Evolutionary conservation across 768 basidiomycete species (phyloP).

Genomic region (Rhizopogon vinicolor): DNA sequence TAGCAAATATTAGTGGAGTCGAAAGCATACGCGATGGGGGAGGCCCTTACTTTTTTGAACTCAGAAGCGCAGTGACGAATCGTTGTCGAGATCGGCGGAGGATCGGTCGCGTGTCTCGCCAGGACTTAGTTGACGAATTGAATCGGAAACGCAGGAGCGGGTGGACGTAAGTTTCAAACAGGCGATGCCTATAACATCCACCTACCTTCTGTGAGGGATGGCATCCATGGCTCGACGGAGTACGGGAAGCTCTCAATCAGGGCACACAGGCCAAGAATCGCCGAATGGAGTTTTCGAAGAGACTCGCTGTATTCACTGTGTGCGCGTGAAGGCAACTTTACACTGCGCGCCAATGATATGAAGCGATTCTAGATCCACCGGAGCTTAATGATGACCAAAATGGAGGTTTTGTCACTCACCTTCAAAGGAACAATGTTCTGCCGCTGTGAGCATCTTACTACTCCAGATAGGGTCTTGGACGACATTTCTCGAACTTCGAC

Average conservation of each 20-base stretch:
- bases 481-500: conserved; percentile 93
- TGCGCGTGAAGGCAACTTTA: conserved; percentile 61
- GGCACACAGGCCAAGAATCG: conserved; percentile 91
- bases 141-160: neutral
- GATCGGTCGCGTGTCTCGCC: conserved; percentile 77
- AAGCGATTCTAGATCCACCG: conserved; percentile 66
- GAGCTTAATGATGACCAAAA: conserved; percentile 1
- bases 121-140: conserved; percentile 42
- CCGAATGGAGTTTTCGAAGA: conserved; percentile 75
- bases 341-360: conserved; percentile 52
- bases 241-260: conserved; percentile 94
- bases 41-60: conserved; percentile 70
- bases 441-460: conserved; percentile 87
- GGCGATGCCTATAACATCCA: neutral
- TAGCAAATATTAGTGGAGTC: conserved; percentile 1
- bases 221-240: conserved; percentile 93
- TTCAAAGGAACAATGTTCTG: conserved; percentile 82
- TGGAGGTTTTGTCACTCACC: conserved; percentile 34
- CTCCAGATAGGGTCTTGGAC: conserved; percentile 78
- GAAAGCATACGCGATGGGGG: conserved; percentile 7
- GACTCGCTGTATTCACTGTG: conserved; percentile 71
- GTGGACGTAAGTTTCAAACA: neutral
- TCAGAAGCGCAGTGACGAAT: conserved; percentile 83
- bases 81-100: conserved; percentile 86
- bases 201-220: conserved; percentile 71